Evolutionary conservation across 1,139 yeast genomes (phyloP), one percentile per base, ranked within the genome.

Genomic region (Geotrichum citri-aurantii): DNA sequence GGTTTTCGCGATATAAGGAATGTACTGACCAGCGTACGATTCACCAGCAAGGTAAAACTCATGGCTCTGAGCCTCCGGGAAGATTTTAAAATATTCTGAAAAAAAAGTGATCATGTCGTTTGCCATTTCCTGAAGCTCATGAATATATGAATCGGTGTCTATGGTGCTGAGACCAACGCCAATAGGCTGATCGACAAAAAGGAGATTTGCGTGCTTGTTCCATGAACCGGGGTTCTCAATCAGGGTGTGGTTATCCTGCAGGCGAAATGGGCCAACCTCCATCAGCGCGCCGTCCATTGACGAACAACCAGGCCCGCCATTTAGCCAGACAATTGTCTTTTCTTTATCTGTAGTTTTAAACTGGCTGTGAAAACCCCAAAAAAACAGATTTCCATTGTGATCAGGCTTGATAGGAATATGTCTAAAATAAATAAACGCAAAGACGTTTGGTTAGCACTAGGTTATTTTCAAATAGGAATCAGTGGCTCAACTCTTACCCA

Each of bases 221-320:
- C 99, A 93, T 1, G 95, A 81, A 0, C 97, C 97, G 3, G 78
- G 70, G 71, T 91, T 91, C 24, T 71, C 65, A 62, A 75, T 74
- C 6, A 79, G 73, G 7, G 80, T 79, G 58, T 81, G 69, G 1
- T 77, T 74, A 11, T 79, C 71, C 0, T 72, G 73, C 21, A 91
- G 78, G 60, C 97, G 77, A 60, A 91, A 81, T 0, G 99, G 98
- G 0, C 99, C 99, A 1, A 85, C 75, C 71, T 95, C 99, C 82
- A 93, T 83, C 63, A 93, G 71, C 0, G 97, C 97, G 2, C 99
- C 99, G 73, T 93, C 99, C 95, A 93, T 84, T 0, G 97, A 90
- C 2, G 97, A 90, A 71, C 99, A 93, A 0, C 99, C 99, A 2
- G 80, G 80, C 1, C 80, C 80, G 50, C 99, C 99, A 71, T 95